Evolutionary conservation across 768 basidiomycete genomes (phyloP).

Genomic region (Collybiopsis luxurians): DNA sequence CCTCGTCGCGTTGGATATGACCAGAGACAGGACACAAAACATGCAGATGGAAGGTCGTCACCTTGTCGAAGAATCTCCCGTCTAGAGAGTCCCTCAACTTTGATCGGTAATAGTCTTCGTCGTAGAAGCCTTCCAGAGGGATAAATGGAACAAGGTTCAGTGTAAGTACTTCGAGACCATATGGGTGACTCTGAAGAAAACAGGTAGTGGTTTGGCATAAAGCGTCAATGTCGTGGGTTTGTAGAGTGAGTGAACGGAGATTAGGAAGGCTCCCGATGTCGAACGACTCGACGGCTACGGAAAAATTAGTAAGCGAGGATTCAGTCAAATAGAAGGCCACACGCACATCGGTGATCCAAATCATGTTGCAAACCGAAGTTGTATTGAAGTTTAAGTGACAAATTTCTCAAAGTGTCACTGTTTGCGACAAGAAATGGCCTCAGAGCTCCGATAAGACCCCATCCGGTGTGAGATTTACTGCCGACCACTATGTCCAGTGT

Average conservation of each 20-base stretch:
- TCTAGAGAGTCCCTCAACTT: not conserved
- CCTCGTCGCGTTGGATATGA: not conserved
- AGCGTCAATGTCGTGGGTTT: not conserved
- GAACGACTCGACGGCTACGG: not conserved
- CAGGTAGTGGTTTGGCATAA: not conserved
- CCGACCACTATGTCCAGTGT: conserved; percentile 1
- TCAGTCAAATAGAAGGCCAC: not conserved
- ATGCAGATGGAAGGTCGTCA: not conserved
- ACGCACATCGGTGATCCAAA: not conserved
- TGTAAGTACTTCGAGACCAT: not conserved
- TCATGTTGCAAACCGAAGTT: not conserved
- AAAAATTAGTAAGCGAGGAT: not conserved
- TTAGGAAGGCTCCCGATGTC: not conserved
- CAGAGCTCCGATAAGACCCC: conserved; percentile 1
- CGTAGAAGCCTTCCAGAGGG: not conserved
- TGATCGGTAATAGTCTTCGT: not conserved
- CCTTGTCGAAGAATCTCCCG: not conserved
- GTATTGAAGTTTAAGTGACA: not conserved
- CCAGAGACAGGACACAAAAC: not conserved
- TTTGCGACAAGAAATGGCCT: not conserved
- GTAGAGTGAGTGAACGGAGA: conserved; percentile 5
- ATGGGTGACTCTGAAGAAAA: not conserved
- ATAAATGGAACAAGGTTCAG: not conserved
- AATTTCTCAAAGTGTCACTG: not conserved
- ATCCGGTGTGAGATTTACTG: not conserved